These are phyloP conservation scores for Myrica gale DNA, from an alignment of 306 rosid genomes.

Conservation along the genomic window DNA sequence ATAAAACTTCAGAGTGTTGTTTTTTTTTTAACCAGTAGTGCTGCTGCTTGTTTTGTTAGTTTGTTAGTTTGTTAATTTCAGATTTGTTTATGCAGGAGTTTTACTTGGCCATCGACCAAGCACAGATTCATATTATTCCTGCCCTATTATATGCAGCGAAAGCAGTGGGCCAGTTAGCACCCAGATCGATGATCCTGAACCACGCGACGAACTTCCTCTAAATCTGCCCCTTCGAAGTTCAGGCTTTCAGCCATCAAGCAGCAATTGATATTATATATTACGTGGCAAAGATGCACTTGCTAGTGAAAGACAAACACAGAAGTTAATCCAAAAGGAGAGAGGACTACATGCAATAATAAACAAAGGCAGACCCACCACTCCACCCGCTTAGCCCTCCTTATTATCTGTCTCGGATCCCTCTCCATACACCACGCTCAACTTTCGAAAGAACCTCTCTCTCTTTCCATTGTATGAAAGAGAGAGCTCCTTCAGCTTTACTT, in stretches of 20 bases:
- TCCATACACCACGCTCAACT: not conserved
- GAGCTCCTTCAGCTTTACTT: constrained; percentile 8
- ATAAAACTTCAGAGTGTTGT: too few relatives aligned
- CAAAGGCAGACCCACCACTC: constrained; percentile 28
- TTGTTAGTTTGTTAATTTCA: too few relatives aligned
- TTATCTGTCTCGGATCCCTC: constrained; percentile 13
- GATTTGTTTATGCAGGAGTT: not conserved
- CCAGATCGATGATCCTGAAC: constrained; percentile 5
- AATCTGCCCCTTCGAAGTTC: constrained; percentile 21
- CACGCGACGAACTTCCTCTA: constrained; percentile 9
- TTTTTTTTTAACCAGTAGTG: too few relatives aligned
- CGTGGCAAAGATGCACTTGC: not conserved
- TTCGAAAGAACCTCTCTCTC: not conserved
- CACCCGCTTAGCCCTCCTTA: constrained; percentile 27
- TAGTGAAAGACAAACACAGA: constrained; percentile 1
- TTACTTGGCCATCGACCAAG: not conserved
- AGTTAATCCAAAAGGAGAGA: not conserved
- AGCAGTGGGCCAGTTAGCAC: not conserved
- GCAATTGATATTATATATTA: not conserved
- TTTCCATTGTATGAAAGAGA: constrained; percentile 18
- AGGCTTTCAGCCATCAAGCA: not conserved
- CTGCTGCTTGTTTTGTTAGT: too few relatives aligned
- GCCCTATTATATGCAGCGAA: too few relatives aligned
- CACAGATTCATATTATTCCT: constrained; percentile 13
- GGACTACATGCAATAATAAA: not conserved